Percentiles rank a stretch among this genome's conserved stretches.
These are phyloP conservation scores for Nicotiana obtusifolia DNA, from an alignment of 257 asterid genomes.

Conservation along the genomic window DNA sequence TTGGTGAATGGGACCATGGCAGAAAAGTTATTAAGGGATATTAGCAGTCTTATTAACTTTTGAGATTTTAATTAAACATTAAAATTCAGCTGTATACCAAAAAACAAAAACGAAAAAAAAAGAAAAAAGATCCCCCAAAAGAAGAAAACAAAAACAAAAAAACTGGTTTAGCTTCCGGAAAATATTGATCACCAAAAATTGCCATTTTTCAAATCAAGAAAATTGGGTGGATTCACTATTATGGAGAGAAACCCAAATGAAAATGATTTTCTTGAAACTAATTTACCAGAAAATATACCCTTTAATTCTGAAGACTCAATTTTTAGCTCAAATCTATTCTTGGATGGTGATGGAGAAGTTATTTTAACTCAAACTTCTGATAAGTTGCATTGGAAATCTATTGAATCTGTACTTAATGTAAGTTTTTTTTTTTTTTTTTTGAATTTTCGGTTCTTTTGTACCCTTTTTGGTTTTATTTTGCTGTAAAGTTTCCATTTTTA, in stretches of 20 bases:
- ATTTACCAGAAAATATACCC: constrained; percentile 27
- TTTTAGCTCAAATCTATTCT: constrained; percentile 46
- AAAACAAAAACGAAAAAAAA: background rate
- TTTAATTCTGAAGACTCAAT: constrained; percentile 31
- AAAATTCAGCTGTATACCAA: background rate
- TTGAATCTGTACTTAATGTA: constrained; percentile 43
- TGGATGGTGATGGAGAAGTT: constrained; percentile 69
- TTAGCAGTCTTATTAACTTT: background rate
- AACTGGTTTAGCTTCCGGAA: background rate
- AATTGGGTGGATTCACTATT: background rate
- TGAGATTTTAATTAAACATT: background rate
- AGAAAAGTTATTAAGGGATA: background rate
- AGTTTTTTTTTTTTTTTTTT: constrained; percentile 16
- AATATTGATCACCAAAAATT: background rate
- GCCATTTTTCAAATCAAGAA: background rate
- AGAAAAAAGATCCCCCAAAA: background rate
- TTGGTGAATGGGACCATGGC: background rate
- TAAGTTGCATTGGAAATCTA: constrained; percentile 61
- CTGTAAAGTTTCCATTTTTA: background rate
- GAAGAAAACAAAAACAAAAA: background rate
- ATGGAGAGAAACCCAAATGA: constrained; percentile 46
- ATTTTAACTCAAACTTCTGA: constrained; percentile 49
- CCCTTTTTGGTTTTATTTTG: background rate
- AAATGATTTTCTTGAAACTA: constrained; percentile 33
- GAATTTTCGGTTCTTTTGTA: background rate